phyloP scores from a whole-genome alignment of 352 stramenopile genomes.

The Lagenidium giganteum region DNA sequence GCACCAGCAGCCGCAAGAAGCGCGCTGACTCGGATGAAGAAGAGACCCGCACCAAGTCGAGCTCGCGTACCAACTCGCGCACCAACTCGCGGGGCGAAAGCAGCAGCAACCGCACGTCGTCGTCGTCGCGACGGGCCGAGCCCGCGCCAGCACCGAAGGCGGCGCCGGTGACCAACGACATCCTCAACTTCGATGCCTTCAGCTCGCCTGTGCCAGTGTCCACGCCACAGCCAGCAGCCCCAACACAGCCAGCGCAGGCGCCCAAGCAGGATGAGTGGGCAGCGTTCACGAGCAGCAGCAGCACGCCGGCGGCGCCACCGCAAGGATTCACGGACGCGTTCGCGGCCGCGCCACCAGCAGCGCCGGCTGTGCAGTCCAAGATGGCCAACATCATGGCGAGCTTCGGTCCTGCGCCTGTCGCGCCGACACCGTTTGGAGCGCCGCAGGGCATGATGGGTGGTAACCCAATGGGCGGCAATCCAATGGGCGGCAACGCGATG shows the following conservation, averaged over 20 bases:
- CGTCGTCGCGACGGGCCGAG: conserved; percentile 26
- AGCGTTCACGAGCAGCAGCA: conserved; percentile 53
- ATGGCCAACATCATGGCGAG: conserved; percentile 88
- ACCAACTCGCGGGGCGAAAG: conserved; percentile 19
- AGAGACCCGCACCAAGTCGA: conserved; percentile 31
- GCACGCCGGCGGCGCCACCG: conserved; percentile 19
- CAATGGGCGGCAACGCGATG: conserved; percentile 29
- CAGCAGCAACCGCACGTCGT: conserved; percentile 12
- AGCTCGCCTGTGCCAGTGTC: conserved; percentile 26
- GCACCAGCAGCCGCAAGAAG: conserved; percentile 29
- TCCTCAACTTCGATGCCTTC: conserved; percentile 74
- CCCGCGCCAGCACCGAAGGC: conserved; percentile 17
- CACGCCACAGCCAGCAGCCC: conserved; percentile 15
- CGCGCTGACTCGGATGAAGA: conserved; percentile 28
- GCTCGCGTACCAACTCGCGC: conserved; percentile 24
- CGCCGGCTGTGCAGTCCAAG: conserved; percentile 47
- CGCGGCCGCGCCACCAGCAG: conserved; percentile 21
- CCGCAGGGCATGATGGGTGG: conserved; percentile 35
- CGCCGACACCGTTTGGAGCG: conserved; percentile 28
- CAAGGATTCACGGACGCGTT: conserved; percentile 40
- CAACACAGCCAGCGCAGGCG: conserved; percentile 4
- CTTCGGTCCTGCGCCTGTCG: conserved; percentile 36
- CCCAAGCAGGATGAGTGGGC: conserved; percentile 72
- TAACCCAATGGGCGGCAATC: conserved; percentile 31
- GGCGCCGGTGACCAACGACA: conserved; percentile 36